Evolutionary conservation across 2,329 filamentous ascomycete species (phyloP).

Genomic region (Alternaria hordeiaustralica): DNA sequence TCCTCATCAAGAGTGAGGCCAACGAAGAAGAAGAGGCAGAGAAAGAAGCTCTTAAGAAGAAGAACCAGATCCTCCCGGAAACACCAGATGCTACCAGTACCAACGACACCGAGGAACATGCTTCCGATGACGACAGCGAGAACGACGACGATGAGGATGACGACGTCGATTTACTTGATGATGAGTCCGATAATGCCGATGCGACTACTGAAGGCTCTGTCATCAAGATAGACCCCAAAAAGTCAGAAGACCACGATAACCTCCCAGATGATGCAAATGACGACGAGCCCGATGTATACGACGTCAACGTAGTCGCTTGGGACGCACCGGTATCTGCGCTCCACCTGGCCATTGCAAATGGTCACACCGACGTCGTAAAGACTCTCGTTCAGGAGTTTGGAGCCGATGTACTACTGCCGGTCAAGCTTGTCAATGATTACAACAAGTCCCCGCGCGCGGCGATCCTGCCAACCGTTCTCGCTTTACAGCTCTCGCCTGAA

Average conservation of each 20-base stretch:
- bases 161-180: constrained; percentile 62
- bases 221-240: constrained; percentile 59
- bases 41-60: constrained; percentile 54
- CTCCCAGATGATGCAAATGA: constrained; percentile 61
- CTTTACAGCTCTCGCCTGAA: constrained; percentile 67
- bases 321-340: constrained; percentile 75
- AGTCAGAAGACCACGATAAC: constrained; percentile 51
- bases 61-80: not conserved
- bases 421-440: constrained; percentile 66
- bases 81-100: not conserved
- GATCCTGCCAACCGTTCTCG: constrained; percentile 74
- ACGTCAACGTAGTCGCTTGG: constrained; percentile 81
- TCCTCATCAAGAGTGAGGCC: constrained; percentile 75
- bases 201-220: constrained; percentile 78
- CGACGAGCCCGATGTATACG: constrained; percentile 78
- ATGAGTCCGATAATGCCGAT: constrained; percentile 47
- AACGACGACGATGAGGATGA: constrained; percentile 57
- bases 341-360: constrained; percentile 78
- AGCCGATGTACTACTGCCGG: constrained; percentile 75
- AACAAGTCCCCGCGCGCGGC: constrained; percentile 62
- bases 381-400: constrained; percentile 74
- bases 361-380: constrained; percentile 72
- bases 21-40: constrained; percentile 74
- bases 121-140: constrained; percentile 49
- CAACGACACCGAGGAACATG: constrained; percentile 3